Conservation (phyloP, 179 eudicot genomes). For the Sideroxylon spinosum region DNA sequence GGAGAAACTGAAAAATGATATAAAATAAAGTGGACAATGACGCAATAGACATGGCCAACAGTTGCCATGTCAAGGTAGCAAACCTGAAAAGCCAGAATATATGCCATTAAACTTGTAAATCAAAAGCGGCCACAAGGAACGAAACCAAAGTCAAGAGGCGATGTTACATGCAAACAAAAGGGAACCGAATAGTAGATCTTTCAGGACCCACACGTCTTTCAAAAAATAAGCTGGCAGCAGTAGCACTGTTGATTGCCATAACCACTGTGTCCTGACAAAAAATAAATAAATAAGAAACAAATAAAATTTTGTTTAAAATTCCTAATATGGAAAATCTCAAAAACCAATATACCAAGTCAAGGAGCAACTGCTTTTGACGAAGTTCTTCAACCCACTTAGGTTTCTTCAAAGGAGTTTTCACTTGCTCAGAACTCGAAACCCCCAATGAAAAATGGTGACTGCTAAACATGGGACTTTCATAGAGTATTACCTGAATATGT, state of each 20-base stretch:
- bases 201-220: slow-evolving; percentile 29
- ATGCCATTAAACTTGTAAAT: slow-evolving; percentile 20
- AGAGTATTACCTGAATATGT: slow-evolving; percentile 63
- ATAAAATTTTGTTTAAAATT: neutral
- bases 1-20: slow-evolving; percentile 51
- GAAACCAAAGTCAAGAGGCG: slow-evolving; percentile 19
- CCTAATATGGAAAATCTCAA: neutral
- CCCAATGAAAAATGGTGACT: slow-evolving; percentile 70
- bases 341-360: slow-evolving; percentile 62
- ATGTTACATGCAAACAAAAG: slow-evolving; percentile 44
- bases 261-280: slow-evolving; percentile 59
- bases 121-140: neutral
- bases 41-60: slow-evolving; percentile 57
- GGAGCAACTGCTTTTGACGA: slow-evolving; percentile 38
- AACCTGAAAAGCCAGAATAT: slow-evolving; percentile 45
- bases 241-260: slow-evolving; percentile 66
- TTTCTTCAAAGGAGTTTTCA: slow-evolving; percentile 30
- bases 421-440: slow-evolving; percentile 30
- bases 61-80: slow-evolving; percentile 37
- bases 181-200: slow-evolving; percentile 23
- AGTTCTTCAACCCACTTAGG: slow-evolving; percentile 82
- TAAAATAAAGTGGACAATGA: slow-evolving; percentile 60
- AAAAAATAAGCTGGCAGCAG: slow-evolving; percentile 53
- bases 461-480: slow-evolving; percentile 73
- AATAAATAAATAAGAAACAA: slow-evolving; percentile 10